Conservation (phyloP, 257 asterid species). For the Lithospermum erythrorhizon region DNA sequence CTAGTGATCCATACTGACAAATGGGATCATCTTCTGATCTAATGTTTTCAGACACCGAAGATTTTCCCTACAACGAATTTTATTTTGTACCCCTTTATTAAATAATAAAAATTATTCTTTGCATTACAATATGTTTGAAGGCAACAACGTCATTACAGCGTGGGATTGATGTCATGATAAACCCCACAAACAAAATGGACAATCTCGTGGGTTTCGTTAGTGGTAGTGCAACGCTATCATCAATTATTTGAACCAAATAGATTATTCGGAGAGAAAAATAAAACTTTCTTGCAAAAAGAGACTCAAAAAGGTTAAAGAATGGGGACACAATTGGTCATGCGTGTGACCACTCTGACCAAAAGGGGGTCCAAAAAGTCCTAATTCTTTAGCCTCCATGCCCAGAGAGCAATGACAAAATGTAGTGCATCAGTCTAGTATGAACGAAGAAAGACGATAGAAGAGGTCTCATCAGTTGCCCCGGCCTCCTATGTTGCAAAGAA, state of each 20-base stretch:
- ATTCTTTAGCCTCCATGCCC: not conserved
- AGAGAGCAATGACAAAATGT: not conserved
- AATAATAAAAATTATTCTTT: too few relatives aligned
- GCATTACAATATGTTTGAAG: not conserved
- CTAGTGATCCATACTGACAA: too few relatives aligned
- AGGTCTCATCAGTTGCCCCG: too few relatives aligned
- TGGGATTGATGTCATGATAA: slow-evolving; percentile 5
- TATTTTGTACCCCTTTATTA: too few relatives aligned
- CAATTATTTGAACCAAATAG: slow-evolving; percentile 4
- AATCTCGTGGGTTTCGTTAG: not conserved
- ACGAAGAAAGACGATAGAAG: not conserved
- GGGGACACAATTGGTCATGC: slow-evolving; percentile 7
- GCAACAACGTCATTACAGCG: slow-evolving; percentile 4
- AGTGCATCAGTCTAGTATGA: not conserved
- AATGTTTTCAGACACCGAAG: too few relatives aligned
- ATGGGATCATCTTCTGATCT: too few relatives aligned
- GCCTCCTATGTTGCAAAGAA: too few relatives aligned
- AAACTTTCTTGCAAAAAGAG: not conserved
- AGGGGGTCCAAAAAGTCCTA: not conserved
- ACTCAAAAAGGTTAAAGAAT: not conserved
- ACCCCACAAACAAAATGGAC: not conserved
- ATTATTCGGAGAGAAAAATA: not conserved
- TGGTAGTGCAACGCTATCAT: slow-evolving; percentile 11
- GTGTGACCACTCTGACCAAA: slow-evolving; percentile 7
- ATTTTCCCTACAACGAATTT: too few relatives aligned